A percentile compares a stretch with the other conserved stretches of the same genome.
Conservation (phyloP, 2,329 filamentous ascomycete species). For the Fonsecaea erecta region DNA sequence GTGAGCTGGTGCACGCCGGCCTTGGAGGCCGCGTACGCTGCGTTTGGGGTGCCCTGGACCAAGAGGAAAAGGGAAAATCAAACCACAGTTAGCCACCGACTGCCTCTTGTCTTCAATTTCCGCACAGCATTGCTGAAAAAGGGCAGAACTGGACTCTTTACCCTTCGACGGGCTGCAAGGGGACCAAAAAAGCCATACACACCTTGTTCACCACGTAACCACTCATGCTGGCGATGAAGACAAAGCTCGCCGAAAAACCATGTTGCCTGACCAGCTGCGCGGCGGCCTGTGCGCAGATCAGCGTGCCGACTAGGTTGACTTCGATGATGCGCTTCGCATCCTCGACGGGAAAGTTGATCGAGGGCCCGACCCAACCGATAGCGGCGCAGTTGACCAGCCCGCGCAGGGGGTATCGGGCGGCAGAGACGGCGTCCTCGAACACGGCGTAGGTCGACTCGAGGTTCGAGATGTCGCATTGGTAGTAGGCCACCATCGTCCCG, state of each 20-base stretch:
- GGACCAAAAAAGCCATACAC: too few species aligned
- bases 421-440: not conserved
- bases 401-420: constrained; percentile 42
- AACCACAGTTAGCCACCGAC: too few species aligned
- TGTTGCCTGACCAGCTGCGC: constrained; percentile 36
- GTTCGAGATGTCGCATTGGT: constrained; percentile 16
- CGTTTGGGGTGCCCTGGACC: constrained; percentile 34
- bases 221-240: constrained; percentile 78
- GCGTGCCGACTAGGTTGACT: constrained; percentile 70
- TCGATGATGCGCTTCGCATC: constrained; percentile 64
- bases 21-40: constrained; percentile 72
- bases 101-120: too few species aligned
- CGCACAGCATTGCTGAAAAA: too few species aligned
- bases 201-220: constrained; percentile 71
- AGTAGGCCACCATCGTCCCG: not conserved
- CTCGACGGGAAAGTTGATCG: constrained; percentile 59
- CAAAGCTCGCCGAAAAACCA: constrained; percentile 66
- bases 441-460: not conserved
- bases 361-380: constrained; percentile 1
- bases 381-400: constrained; percentile 26
- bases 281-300: constrained; percentile 55
- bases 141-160: too few species aligned
- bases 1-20: constrained; percentile 68
- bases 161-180: too few species aligned
- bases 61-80: too few species aligned